Evolutionary conservation across 768 basidiomycete species (phyloP), one percentile per base, ranked within the genome.

Genomic region (Lentinula boryana): DNA sequence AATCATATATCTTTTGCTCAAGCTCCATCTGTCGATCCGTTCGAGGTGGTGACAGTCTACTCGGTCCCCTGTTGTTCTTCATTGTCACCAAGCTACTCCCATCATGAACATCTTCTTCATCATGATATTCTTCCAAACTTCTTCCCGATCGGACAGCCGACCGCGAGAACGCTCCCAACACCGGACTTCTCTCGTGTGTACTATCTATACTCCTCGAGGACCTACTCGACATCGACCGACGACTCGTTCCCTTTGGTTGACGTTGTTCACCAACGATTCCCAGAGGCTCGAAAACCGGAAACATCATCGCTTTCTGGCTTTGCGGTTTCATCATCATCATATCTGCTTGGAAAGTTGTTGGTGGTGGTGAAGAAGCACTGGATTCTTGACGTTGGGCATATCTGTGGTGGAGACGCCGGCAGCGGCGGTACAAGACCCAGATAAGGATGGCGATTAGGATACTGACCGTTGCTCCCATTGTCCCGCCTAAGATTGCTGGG

Each of bases 21-120:
- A 57, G 56, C 23, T 57, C 56, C 56, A 57, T 57, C 56, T 57
- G 56, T 13, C 56, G 40, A 44, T 57, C 56, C 21, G 56, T 57
- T n/a, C 56, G 51, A 33, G 51, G 38, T 32, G 56, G 56, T 41
- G 44, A 46, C 27, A 57, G 23, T 43, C 44, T 40, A 5, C 21
- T 38, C 21, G 21, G 35, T 32, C 21, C 18, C 15, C 41, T 31
- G 38, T n/a, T 23, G 4, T 32, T 8, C 31, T 35, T 15, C 2
- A 18, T 12, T 23, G 46, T 21, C 21, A 31, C 18, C 7, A 43
- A 10, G 9, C 21, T 31, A 31, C 41, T 57, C 23, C 31, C 12
- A 5, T 21, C 21, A 21, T n/a, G 18, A n/a, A 6, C 21, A 41
- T 43, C 18, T 27, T 16, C 56, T 23, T 43, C 12, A 32, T 57